Percentiles rank a stretch among this genome's conserved stretches.
These are phyloP conservation scores for Leccinum aurantiacum DNA, from an alignment of 768 basidiomycete species.

Conservation along the genomic window DNA sequence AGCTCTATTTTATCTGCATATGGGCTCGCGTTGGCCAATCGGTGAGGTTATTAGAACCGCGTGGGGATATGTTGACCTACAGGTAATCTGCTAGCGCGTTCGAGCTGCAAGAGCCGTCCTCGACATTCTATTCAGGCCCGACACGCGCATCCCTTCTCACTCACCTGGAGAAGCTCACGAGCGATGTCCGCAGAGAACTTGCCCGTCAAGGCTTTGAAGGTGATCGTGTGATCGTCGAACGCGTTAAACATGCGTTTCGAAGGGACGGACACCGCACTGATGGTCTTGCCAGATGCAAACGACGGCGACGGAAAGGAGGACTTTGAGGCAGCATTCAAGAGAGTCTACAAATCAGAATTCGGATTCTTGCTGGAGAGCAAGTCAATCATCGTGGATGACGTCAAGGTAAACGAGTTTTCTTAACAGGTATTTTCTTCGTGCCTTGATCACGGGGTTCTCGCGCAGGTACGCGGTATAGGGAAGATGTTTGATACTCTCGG, in stretches of 20 bases:
- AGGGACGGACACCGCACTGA: conserved; percentile 89
- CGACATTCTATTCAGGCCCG: conserved; percentile 67
- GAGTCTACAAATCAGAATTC: conserved; percentile 82
- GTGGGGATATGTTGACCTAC: conserved; percentile 1
- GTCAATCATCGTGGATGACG: conserved; percentile 83
- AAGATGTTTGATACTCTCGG: conserved; percentile 85
- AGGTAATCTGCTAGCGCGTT: conserved; percentile 52
- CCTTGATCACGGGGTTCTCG: not conserved
- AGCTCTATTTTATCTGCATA: conserved; percentile 94
- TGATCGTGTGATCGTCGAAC: conserved; percentile 69
- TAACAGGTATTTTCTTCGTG: not conserved
- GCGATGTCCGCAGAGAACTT: conserved; percentile 64
- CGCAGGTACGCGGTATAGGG: conserved; percentile 82
- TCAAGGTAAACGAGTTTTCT: conserved; percentile 56
- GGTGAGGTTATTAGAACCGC: conserved; percentile 34
- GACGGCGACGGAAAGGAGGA: conserved; percentile 62
- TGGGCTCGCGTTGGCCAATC: conserved; percentile 87
- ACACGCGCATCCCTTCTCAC: conserved; percentile 54
- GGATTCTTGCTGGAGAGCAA: conserved; percentile 89
- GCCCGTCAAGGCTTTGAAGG: conserved; percentile 77
- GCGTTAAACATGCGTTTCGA: conserved; percentile 91
- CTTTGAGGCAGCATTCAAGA: conserved; percentile 77
- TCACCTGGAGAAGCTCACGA: conserved; percentile 69
- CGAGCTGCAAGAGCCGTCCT: conserved; percentile 88
- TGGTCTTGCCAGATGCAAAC: conserved; percentile 62